phyloP scores from a whole-genome alignment of 805 yeast species.

The Danielia reshetovae region DNA sequence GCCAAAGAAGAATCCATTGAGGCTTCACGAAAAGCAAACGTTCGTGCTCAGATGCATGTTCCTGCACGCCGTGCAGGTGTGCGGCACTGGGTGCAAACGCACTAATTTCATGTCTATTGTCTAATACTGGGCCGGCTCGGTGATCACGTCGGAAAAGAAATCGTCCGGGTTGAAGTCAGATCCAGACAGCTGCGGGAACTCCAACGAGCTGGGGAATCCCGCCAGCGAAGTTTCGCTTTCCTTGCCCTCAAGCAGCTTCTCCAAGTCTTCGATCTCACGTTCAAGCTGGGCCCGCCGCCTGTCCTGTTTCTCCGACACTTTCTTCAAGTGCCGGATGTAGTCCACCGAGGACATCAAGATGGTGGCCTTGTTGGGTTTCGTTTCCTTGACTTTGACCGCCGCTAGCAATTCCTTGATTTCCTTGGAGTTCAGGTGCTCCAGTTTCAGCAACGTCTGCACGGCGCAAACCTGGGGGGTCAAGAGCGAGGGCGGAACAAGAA shows the following conservation, averaged over 20 bases:
- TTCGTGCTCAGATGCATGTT: not conserved
- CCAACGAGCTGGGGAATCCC: not conserved
- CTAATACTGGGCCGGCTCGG: conserved; percentile 1
- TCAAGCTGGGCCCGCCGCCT: conserved; percentile 40
- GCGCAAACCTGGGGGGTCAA: conserved; percentile 45
- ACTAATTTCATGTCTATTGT: no score
- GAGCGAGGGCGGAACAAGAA: conserved; percentile 73
- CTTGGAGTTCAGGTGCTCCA: conserved; percentile 22
- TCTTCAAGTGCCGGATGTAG: conserved; percentile 63
- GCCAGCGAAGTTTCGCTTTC: not conserved
- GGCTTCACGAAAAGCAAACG: not conserved
- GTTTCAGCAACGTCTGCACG: conserved; percentile 38
- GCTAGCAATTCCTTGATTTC: conserved; percentile 35
- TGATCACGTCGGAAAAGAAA: conserved; percentile 19
- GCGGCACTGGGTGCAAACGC: not conserved
- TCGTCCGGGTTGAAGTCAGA: conserved; percentile 21
- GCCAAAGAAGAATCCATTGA: no score
- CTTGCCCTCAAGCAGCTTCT: conserved; percentile 4
- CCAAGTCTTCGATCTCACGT: conserved; percentile 16
- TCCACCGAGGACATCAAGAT: conserved; percentile 77
- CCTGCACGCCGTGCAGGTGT: not conserved
- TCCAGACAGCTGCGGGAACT: conserved; percentile 1
- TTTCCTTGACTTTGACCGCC: conserved; percentile 51
- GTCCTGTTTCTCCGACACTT: conserved; percentile 57
- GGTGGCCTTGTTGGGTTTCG: conserved; percentile 79